These are phyloP conservation scores for Iris macrosiphon DNA, from an alignment of 106 monocot genomes.

Conservation along the genomic window DNA sequence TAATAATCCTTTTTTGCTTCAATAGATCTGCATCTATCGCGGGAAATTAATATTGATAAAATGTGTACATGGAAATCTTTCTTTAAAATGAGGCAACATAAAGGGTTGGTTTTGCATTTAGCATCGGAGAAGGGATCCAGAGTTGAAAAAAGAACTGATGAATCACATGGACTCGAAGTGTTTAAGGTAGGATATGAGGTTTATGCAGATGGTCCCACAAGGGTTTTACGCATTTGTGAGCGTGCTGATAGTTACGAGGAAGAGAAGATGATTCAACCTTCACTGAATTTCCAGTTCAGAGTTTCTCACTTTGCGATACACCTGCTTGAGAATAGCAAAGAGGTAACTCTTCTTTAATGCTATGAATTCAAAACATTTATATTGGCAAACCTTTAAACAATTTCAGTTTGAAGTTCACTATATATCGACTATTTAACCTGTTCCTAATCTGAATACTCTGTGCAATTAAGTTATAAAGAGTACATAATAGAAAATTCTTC, in stretches of 20 bases:
- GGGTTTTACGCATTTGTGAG: conserved; percentile 80
- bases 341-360: conserved; percentile 31
- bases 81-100: conserved; percentile 52
- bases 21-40: conserved; percentile 59
- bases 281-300: conserved; percentile 43
- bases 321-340: conserved; percentile 45
- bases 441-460: too few relatives aligned
- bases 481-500: too few relatives aligned
- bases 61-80: conserved; percentile 69
- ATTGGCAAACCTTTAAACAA: too few relatives aligned
- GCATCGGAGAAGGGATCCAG: conserved; percentile 18
- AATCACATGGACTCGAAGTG: conserved; percentile 29
- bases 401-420: too few relatives aligned
- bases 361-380: background rate
- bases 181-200: conserved; percentile 75
- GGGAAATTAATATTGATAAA: conserved; percentile 87
- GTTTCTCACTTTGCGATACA: conserved; percentile 34
- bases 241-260: conserved; percentile 29
- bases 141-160: conserved; percentile 29
- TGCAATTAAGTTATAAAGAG: too few relatives aligned
- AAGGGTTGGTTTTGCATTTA: conserved; percentile 31
- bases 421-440: too few relatives aligned
- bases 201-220: conserved; percentile 71
- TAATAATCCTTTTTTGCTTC: conserved; percentile 10
- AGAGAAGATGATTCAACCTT: conserved; percentile 35